Conservation (phyloP, 2,329 filamentous ascomycete genomes). For the Gnomoniopsis sp. region DNA sequence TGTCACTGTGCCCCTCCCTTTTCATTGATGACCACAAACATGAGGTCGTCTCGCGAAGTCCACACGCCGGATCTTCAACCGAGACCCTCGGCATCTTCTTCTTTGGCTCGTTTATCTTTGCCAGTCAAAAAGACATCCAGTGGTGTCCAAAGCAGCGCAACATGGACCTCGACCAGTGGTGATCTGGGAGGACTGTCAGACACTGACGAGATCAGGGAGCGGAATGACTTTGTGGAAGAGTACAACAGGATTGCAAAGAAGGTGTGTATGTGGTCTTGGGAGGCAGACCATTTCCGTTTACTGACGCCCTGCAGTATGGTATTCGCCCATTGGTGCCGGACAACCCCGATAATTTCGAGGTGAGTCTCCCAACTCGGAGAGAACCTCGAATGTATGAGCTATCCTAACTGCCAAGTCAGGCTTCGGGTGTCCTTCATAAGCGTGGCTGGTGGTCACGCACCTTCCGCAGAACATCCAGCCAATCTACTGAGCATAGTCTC, state of each 20-base stretch:
- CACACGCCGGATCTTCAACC: constrained; percentile 16
- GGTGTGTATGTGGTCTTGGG: constrained; percentile 32
- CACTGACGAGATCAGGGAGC: constrained; percentile 46
- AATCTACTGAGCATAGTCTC: constrained; percentile 26
- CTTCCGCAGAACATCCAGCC: constrained; percentile 25
- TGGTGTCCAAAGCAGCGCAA: constrained; percentile 41
- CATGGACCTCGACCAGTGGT: constrained; percentile 56
- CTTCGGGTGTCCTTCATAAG: constrained; percentile 2
- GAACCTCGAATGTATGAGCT: not conserved
- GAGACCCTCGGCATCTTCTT: constrained; percentile 15
- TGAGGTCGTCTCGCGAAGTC: constrained; percentile 9
- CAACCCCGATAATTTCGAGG: constrained; percentile 31
- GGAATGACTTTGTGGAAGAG: constrained; percentile 48
- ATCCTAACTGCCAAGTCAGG: constrained; percentile 2
- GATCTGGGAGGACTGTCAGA: constrained; percentile 45
- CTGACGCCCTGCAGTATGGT: constrained; percentile 45
- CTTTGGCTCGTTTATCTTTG: constrained; percentile 5
- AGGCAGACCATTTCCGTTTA: not conserved
- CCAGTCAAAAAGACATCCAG: constrained; percentile 16
- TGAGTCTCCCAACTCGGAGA: constrained; percentile 23
- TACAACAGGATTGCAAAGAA: constrained; percentile 60
- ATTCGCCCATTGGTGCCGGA: constrained; percentile 40
- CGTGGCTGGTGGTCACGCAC: constrained; percentile 27
- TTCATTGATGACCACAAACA: not conserved
- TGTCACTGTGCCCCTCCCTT: constrained; percentile 1